phyloP scores from a whole-genome alignment of 2,329 filamentous ascomycete genomes.

The Gremmenia infestans region DNA sequence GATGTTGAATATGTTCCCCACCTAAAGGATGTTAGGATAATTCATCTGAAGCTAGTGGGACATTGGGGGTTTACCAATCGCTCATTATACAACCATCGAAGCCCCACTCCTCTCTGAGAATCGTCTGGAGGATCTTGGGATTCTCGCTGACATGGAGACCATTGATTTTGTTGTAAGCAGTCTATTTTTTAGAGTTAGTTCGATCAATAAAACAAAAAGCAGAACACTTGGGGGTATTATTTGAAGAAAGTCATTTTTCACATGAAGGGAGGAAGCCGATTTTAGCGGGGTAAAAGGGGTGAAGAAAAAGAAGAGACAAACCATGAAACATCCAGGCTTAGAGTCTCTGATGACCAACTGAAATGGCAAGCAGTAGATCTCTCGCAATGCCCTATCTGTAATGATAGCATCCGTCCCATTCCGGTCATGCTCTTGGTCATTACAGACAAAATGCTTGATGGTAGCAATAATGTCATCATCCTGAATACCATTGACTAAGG shows the following conservation, averaged over 20 bases:
- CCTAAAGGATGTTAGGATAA: slow-evolving; percentile 13
- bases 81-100: slow-evolving; percentile 43
- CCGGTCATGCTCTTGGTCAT: slow-evolving; percentile 38
- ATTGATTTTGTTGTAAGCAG: slow-evolving; percentile 44
- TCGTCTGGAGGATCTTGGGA: slow-evolving; percentile 34
- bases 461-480: slow-evolving; percentile 38
- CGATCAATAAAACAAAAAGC: too few relatives aligned
- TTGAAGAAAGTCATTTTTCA: background rate
- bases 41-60: background rate
- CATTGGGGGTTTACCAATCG: slow-evolving; percentile 37
- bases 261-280: background rate
- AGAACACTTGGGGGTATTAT: too few relatives aligned
- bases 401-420: slow-evolving; percentile 34
- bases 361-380: slow-evolving; percentile 42
- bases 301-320: background rate
- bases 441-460: slow-evolving; percentile 44
- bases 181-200: slow-evolving; percentile 11
- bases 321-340: slow-evolving; percentile 41
- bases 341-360: slow-evolving; percentile 40
- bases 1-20: slow-evolving; percentile 50
- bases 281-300: background rate
- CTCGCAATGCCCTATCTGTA: slow-evolving; percentile 36
- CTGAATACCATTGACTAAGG: slow-evolving; percentile 41
- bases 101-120: slow-evolving; percentile 41
- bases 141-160: slow-evolving; percentile 40